phyloP scores from a whole-genome alignment of 2,329 filamentous ascomycete species.

The Talaromyces sp. region DNA sequence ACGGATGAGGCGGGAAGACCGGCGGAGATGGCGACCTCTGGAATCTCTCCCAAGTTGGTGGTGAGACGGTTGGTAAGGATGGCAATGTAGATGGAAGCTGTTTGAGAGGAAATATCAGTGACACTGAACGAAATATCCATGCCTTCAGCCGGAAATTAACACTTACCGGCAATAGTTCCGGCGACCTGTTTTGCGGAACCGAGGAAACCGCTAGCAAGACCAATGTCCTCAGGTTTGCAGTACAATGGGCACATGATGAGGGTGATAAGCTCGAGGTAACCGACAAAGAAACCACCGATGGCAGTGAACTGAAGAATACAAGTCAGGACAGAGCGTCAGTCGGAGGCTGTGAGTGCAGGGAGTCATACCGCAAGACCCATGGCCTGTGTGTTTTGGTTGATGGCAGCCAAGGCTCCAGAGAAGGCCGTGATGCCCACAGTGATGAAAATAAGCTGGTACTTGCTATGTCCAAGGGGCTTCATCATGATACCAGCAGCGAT shows the following conservation, averaged over 20 bases:
- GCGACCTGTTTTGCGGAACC: constrained; percentile 26
- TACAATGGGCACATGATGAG: constrained; percentile 25
- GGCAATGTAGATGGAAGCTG: constrained; percentile 27
- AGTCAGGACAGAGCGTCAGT: neutral
- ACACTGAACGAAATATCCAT: neutral
- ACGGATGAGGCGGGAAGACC: constrained; percentile 39
- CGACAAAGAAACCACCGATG: constrained; percentile 27
- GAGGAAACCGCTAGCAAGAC: constrained; percentile 25
- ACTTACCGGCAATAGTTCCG: constrained; percentile 25
- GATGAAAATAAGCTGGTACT: constrained; percentile 24
- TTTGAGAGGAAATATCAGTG: constrained; percentile 2
- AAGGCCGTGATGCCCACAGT: constrained; percentile 25
- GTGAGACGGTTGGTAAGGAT: constrained; percentile 25
- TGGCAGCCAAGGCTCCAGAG: constrained; percentile 24
- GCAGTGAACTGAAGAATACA: constrained; percentile 22
- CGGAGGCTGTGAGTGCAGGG: neutral
- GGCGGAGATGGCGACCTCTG: constrained; percentile 35
- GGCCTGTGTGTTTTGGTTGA: constrained; percentile 23
- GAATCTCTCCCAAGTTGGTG: constrained; percentile 25
- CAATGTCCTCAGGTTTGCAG: constrained; percentile 26
- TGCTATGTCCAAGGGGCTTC: constrained; percentile 23
- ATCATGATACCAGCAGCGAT: constrained; percentile 32
- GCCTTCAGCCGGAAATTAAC: neutral
- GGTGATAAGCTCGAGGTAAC: constrained; percentile 28
- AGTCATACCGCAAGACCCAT: constrained; percentile 24